phyloP scores from a whole-genome alignment of 805 yeast species.

The Metschnikowia bowlesiae region DNA sequence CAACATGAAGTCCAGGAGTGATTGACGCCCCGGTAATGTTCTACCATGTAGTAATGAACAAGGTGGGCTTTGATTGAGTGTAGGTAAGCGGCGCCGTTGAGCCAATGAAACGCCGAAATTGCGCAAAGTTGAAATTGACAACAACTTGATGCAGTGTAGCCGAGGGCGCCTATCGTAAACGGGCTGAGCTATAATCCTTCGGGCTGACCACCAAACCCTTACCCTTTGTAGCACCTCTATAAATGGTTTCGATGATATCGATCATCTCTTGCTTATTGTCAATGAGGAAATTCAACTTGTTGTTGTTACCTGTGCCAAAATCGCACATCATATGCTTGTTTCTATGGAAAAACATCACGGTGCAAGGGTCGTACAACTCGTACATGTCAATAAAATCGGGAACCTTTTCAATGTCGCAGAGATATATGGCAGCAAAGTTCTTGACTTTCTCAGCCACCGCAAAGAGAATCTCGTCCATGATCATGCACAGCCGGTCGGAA shows the following conservation, averaged over 20 bases:
- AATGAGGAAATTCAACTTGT: conserved; percentile 76
- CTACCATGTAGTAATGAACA: not conserved
- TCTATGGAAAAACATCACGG: conserved; percentile 88
- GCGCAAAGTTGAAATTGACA: no score
- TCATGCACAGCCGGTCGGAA: conserved; percentile 70
- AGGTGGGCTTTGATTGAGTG: not conserved
- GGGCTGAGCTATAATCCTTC: conserved; percentile 48
- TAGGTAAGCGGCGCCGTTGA: not conserved
- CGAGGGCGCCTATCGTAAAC: conserved; percentile 6
- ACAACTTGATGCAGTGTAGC: no score
- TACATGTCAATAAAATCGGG: conserved; percentile 88
- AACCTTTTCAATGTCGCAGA: conserved; percentile 85
- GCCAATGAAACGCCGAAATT: not conserved
- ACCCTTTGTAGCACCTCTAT: conserved; percentile 88
- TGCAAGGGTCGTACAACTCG: conserved; percentile 83
- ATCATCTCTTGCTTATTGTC: conserved; percentile 84
- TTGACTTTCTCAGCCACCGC: conserved; percentile 76
- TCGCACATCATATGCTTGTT: conserved; percentile 98
- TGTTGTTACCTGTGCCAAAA: conserved; percentile 96
- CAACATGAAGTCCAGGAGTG: conserved; percentile 40
- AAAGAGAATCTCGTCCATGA: conserved; percentile 83
- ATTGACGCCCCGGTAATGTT: not conserved
- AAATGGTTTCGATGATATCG: conserved; percentile 84
- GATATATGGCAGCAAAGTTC: conserved; percentile 82
- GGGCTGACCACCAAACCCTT: conserved; percentile 89